Evolutionary conservation across 257 asterid species (phyloP).

Genomic region (Galeopsis tetrahit): DNA sequence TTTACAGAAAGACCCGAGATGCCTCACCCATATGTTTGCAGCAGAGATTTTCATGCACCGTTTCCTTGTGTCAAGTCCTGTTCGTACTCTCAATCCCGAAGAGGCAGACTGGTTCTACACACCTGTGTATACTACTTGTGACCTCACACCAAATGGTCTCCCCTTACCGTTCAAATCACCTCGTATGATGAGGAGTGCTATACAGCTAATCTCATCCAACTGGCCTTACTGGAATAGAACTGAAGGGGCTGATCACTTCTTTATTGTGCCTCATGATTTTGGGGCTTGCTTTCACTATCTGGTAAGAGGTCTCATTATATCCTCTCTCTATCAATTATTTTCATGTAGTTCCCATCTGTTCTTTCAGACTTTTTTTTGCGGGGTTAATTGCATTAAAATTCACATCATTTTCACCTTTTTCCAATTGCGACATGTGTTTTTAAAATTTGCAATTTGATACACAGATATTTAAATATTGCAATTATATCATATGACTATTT

Average conservation of each 20-base stretch:
- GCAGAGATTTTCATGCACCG: slow-evolving; percentile 93
- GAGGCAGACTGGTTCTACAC: slow-evolving; percentile 96
- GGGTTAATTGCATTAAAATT: too few species aligned
- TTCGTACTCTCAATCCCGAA: slow-evolving; percentile 87
- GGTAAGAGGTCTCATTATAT: slow-evolving; percentile 41
- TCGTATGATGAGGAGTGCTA: slow-evolving; percentile 93
- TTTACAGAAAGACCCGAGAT: slow-evolving; percentile 82
- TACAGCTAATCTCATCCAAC: slow-evolving; percentile 81
- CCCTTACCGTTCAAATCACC: slow-evolving; percentile 90
- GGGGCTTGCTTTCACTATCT: slow-evolving; percentile 93
- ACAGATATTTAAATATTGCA: too few species aligned
- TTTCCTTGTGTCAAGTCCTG: slow-evolving; percentile 72
- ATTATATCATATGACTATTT: too few species aligned
- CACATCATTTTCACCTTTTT: too few species aligned
- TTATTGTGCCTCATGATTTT: slow-evolving; percentile 87
- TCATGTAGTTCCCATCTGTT: neutral
- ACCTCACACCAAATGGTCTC: slow-evolving; percentile 87
- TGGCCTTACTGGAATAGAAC: slow-evolving; percentile 96
- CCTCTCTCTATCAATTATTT: neutral
- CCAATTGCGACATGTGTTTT: too few species aligned
- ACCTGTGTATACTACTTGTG: slow-evolving; percentile 85
- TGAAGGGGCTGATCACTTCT: slow-evolving; percentile 96
- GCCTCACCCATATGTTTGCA: slow-evolving; percentile 95
- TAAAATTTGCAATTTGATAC: too few species aligned
- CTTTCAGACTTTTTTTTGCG: neutral